These are phyloP conservation scores for Pezicula radicicola DNA, from an alignment of 2,329 filamentous ascomycete species.

Conservation along the genomic window DNA sequence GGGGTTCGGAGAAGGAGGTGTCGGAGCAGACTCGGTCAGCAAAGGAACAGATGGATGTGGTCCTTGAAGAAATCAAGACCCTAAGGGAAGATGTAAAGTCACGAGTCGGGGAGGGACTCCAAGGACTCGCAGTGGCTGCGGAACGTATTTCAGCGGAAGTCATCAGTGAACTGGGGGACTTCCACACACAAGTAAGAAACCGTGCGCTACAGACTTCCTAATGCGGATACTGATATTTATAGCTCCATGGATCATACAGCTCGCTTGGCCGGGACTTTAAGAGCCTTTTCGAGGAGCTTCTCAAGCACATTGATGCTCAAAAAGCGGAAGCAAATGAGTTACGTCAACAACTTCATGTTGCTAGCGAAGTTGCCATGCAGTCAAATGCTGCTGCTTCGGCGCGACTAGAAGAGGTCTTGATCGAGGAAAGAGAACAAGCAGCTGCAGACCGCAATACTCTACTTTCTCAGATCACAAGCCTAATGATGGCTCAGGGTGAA, in stretches of 20 bases:
- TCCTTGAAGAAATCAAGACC: slow-evolving; percentile 88
- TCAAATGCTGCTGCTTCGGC: slow-evolving; percentile 65
- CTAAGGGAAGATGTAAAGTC: slow-evolving; percentile 84
- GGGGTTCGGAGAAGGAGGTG: slow-evolving; percentile 64
- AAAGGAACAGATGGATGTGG: slow-evolving; percentile 83
- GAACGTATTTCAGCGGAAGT: slow-evolving; percentile 89
- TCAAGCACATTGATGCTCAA: slow-evolving; percentile 72
- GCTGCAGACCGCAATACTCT: slow-evolving; percentile 72
- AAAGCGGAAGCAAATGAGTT: slow-evolving; percentile 73
- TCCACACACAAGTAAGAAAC: slow-evolving; percentile 62
- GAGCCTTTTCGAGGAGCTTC: slow-evolving; percentile 75
- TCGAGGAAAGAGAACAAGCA: slow-evolving; percentile 72
- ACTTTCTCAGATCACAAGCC: slow-evolving; percentile 70
- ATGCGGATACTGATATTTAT: slow-evolving; percentile 17
- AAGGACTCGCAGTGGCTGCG: slow-evolving; percentile 78
- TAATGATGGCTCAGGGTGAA: slow-evolving; percentile 73
- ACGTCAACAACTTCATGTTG: slow-evolving; percentile 66
- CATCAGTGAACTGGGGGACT: slow-evolving; percentile 77
- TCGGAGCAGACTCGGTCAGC: slow-evolving; percentile 65
- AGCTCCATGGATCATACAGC: slow-evolving; percentile 83
- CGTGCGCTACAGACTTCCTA: not conserved
- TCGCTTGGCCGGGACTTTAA: slow-evolving; percentile 85
- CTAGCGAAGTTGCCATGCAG: slow-evolving; percentile 65
- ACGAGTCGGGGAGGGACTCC: slow-evolving; percentile 79
- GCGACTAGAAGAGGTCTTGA: slow-evolving; percentile 65